Evolutionary conservation across 1,139 yeast genomes (phyloP).

Genomic region (Casaregolazyma suthepensis): DNA sequence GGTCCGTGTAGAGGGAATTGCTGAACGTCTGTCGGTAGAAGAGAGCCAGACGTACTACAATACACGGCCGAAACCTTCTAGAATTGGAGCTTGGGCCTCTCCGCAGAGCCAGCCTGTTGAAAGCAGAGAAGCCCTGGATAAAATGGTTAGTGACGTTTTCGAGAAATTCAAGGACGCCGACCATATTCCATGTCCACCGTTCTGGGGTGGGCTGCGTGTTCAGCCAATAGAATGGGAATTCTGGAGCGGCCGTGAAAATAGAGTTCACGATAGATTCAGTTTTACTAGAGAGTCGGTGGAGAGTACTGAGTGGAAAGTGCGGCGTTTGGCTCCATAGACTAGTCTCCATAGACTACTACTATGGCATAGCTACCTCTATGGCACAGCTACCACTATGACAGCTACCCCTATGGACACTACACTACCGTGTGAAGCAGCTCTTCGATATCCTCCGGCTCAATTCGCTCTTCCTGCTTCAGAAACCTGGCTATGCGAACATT

Average conservation of each 20-base stretch:
- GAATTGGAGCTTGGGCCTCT: constrained; percentile 96
- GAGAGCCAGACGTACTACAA: constrained; percentile 72
- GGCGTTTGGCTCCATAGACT: constrained; percentile 73
- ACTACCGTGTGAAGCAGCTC: neutral
- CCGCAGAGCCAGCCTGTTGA: constrained; percentile 68
- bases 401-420: no score
- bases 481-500: neutral
- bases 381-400: no score
- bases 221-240: constrained; percentile 89
- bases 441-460: neutral
- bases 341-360: neutral
- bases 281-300: constrained; percentile 43
- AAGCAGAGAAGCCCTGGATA: constrained; percentile 58
- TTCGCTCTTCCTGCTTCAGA: neutral
- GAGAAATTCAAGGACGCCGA: constrained; percentile 55
- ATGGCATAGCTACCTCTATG: no score
- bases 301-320: constrained; percentile 51
- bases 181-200: constrained; percentile 77
- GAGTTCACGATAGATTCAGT: constrained; percentile 87
- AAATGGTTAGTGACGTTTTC: constrained; percentile 39
- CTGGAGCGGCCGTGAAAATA: constrained; percentile 92
- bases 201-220: constrained; percentile 91
- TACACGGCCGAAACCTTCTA: constrained; percentile 87
- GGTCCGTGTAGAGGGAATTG: constrained; percentile 83
- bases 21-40: constrained; percentile 67